Base-by-base conservation (phyloP, 2,329 filamentous ascomycete genomes). In the Pestalotiopsis sp. region DNA sequence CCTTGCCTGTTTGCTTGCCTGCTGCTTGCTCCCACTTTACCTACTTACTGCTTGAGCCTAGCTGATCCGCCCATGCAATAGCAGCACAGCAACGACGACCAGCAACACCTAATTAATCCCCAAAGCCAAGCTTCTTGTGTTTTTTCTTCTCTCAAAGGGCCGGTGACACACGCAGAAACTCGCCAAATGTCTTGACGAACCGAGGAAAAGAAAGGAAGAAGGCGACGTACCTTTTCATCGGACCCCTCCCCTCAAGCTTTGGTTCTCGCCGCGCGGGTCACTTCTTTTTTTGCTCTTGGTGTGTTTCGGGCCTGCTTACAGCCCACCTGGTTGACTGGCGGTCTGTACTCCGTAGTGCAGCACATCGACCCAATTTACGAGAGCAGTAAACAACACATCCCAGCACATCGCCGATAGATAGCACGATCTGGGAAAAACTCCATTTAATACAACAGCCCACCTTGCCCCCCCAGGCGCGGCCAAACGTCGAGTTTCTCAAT, bases 131-230 rank as follows among this genome's bases (percentile, higher is more conserved):
- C 60, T 36, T 14, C 38, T 38, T 23, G 20, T 23, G 14, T 63
- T 38, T 36, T 38, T 36, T 20, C 7, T 17, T 7, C 60, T 27
- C 17, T 27, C n/a, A 5, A 14, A 20, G 20, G 38, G 12, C 45
- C 57, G 7, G 11, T 23, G 17, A 55, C 36, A 17, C 23, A 20
- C 31, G 31, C 31, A 65, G 27, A 23, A 36, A 49, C 45, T n/a
- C 39, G 27, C 63, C 63, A 27, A 57, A 65, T 65, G 63, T 57
- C 63, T 65, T 65, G 49, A 65, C 41, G n/a, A 55, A 39, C 49
- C 31, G 63, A 65, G 20, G 20, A 52, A 52, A n/a, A 52, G 20
- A n/a, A 52, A 52, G 20, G 17, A n/a, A 52, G 38, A 65, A 65
- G 45, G n/a, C 63, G 45, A 65, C 41, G 23, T 25, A 27, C 39